phyloP scores from a whole-genome alignment of 179 eudicot species.

The Heliamphora pulchella region DNA sequence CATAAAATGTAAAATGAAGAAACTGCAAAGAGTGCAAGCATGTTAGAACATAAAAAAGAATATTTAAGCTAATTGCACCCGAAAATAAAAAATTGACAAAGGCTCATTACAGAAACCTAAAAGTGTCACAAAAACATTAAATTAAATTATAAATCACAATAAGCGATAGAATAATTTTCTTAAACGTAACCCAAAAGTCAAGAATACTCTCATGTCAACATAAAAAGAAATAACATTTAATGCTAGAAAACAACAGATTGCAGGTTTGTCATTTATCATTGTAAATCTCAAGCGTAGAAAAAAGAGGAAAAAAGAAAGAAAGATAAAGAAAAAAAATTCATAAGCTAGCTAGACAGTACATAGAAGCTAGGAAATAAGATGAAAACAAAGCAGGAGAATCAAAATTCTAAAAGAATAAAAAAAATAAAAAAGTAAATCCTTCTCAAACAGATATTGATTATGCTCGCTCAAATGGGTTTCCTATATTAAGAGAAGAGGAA shows the following conservation, averaged over 20 bases:
- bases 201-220: not conserved
- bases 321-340: not conserved
- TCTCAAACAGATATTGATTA: not conserved
- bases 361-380: not conserved
- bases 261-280: not conserved
- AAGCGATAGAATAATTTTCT: not conserved
- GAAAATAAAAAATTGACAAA: not conserved
- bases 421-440: not conserved
- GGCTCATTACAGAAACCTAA: not conserved
- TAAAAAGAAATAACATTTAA: not conserved
- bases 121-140: not conserved
- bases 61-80: not conserved
- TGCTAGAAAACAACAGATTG: not conserved
- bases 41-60: not conserved
- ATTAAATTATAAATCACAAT: not conserved
- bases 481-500: not conserved
- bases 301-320: not conserved
- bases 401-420: not conserved
- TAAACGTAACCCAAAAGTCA: not conserved
- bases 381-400: not conserved
- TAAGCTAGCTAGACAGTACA: not conserved
- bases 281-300: not conserved
- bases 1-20: not conserved
- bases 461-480: not conserved
- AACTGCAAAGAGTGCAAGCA: not conserved